Conservation (phyloP, 176 grass and related monocot species). For the Canna indica region DNA sequence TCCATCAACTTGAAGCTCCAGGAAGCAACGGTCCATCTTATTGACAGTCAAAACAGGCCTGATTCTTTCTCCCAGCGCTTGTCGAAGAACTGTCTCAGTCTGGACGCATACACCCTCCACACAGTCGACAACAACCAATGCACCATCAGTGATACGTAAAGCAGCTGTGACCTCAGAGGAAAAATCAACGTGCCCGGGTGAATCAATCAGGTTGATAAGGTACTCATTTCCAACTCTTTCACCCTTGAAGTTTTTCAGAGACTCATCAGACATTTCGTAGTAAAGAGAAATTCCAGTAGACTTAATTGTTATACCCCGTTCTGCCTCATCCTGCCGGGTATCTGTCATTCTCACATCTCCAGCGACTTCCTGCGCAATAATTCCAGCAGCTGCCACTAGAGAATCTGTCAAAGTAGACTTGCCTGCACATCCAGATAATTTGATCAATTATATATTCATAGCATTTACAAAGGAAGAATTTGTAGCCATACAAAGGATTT, state of each 20-base stretch:
- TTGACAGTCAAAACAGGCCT: neutral
- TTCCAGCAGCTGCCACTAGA: neutral
- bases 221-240: conserved; percentile 4
- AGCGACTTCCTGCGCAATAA: conserved; percentile 1
- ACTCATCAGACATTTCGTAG: conserved; percentile 9
- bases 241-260: conserved; percentile 4
- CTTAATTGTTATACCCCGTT: neutral
- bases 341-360: conserved; percentile 1
- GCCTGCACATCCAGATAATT: neutral
- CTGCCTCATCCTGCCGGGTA: neutral
- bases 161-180: conserved; percentile 11
- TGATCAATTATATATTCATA: neutral
- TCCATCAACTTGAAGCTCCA: conserved; percentile 3
- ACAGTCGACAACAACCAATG: conserved; percentile 4
- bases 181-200: conserved; percentile 8
- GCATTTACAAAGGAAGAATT: neutral
- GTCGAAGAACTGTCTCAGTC: conserved; percentile 10
- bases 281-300: conserved; percentile 12
- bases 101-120: conserved; percentile 9
- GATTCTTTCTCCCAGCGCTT: conserved; percentile 12
- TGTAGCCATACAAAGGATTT: too few species aligned
- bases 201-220: conserved; percentile 3
- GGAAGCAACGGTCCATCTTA: conserved; percentile 1
- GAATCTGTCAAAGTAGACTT: conserved; percentile 11
- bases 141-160: conserved; percentile 12